Evolutionary conservation across 192 early-diverging fungal genomes (phyloP), one percentile per base, ranked within the genome.

Genomic region (Coemansia sp.): DNA sequence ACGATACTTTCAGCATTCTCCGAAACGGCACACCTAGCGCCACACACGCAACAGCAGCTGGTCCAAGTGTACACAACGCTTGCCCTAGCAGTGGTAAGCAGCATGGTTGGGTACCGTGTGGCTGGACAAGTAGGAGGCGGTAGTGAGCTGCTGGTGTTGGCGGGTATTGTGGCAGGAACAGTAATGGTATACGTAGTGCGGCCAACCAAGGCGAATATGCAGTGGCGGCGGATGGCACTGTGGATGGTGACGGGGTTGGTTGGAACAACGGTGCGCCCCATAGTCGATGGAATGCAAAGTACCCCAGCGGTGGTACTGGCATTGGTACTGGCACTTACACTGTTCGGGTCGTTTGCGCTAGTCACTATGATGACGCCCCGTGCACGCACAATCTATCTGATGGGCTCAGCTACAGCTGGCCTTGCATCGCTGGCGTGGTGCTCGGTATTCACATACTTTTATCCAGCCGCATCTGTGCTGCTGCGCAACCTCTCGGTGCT

Each of bases 271-370:
- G 6, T 74, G 23, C 65, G 44, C 3, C 61, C 65, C 23, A 23
- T 27, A 4, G 42, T 68, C 29, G 37, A 14, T 2, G 55, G 28
- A n/a, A n/a, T n/a, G n/a, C n/a, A n/a, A n/a, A n/a, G n/a, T n/a
- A n/a, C n/a, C n/a, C n/a, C n/a, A n/a, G n/a, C n/a, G n/a, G n/a
- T n/a, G n/a, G n/a, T 68, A 57, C 28, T 37, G 52, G 72, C 72
- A 2, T 34, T 64, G 34, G 72, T 61, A 0, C 17, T 27, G 22
- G 14, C 62, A 6, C 2, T 40, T 0, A 61, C 60, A 6, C 44
- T 74, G 27, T 74, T 74, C 57, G 66, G 42, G 28, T 74, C 72
- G 37, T 74, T 74, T 61, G 50, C 61, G 0, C 48, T 52, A 33
- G 65, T 50, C 4, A 62, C 62, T 1, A 64, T 74, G 65, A 33